Evolutionary conservation across 2,329 filamentous ascomycete genomes (phyloP).

Genomic region (Cladosporium sp.): DNA sequence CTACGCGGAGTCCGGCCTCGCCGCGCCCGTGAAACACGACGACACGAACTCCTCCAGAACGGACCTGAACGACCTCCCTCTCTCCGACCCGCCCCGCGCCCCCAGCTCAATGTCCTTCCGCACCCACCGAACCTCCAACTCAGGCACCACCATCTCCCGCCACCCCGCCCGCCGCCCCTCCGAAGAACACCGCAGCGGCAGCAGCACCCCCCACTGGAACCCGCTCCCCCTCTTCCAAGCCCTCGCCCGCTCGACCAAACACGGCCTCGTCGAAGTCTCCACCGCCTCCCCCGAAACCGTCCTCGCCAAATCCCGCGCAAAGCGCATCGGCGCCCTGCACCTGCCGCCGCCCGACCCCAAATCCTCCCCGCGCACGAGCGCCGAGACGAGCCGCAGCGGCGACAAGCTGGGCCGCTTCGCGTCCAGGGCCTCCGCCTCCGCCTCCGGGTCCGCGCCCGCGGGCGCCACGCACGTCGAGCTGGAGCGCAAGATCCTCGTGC

Average conservation of each 20-base stretch:
- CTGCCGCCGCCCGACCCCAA: background rate
- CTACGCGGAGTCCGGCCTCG: constrained; percentile 38
- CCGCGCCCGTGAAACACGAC: constrained; percentile 13
- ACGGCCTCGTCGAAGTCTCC: constrained; percentile 61
- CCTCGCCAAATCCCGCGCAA: constrained; percentile 18
- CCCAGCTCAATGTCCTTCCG: constrained; percentile 11
- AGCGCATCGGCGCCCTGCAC: background rate
- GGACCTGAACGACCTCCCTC: constrained; percentile 11
- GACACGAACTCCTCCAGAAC: constrained; percentile 8
- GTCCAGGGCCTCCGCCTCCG: constrained; percentile 10
- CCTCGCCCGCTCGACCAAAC: constrained; percentile 74
- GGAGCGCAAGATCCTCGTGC: constrained; percentile 62
- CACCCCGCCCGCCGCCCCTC: background rate
- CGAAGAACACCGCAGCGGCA: constrained; percentile 1
- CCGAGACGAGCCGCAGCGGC: constrained; percentile 10
- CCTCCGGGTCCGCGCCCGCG: constrained; percentile 3
- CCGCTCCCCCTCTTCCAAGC: constrained; percentile 75
- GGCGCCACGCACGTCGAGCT: constrained; percentile 42
- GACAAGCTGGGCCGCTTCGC: constrained; percentile 15
- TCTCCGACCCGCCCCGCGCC: constrained; percentile 1
- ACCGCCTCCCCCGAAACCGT: constrained; percentile 58
- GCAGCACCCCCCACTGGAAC: constrained; percentile 28
- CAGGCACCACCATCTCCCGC: background rate
- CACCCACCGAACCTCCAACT: background rate
- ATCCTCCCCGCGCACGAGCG: constrained; percentile 8